A percentile compares a stretch with the other conserved stretches of the same genome.
These are phyloP conservation scores for Sergeia podlipaevii DNA, from an alignment of 208 protist genomes.

Conservation along the genomic window DNA sequence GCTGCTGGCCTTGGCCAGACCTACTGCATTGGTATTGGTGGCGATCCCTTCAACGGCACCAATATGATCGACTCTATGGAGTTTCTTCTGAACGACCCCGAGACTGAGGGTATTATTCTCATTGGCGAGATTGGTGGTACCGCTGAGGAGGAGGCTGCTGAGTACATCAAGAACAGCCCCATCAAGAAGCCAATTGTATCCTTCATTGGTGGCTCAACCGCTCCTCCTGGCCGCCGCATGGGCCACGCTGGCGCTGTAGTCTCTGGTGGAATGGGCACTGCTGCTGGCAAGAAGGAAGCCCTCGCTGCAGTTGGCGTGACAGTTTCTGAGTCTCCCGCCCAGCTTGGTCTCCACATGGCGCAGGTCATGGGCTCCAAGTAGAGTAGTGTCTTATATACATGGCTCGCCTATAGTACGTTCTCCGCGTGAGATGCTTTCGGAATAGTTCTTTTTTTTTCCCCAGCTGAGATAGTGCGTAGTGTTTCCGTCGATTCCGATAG, in stretches of 20 bases:
- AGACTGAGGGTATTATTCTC: constrained; percentile 98
- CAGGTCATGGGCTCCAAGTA: constrained; percentile 63
- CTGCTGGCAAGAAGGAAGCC: constrained; percentile 95
- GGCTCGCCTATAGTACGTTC: no score
- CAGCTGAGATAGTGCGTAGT: no score
- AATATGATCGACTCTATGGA: constrained; percentile 99
- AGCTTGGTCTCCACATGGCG: constrained; percentile 94
- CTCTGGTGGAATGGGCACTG: constrained; percentile 92
- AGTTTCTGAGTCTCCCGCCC: constrained; percentile 92
- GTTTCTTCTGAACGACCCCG: constrained; percentile 95
- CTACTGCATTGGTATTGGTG: constrained; percentile 97
- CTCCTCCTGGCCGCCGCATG: constrained; percentile 96
- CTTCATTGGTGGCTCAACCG: constrained; percentile 98
- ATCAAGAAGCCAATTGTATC: constrained; percentile 97
- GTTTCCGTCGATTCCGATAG: no score
- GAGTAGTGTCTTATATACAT: no score
- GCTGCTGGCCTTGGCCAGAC: constrained; percentile 95
- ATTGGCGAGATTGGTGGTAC: constrained; percentile 99
- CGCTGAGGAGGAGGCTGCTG: constrained; percentile 98
- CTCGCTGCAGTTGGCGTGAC: constrained; percentile 90
- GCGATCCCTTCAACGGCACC: constrained; percentile 99
- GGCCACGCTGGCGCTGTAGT: constrained; percentile 99
- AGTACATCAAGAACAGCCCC: constrained; percentile 94
- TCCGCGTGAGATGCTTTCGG: no score
- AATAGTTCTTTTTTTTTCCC: background rate